Conservation (phyloP, 148 eudicot species). For the Rhododendron ferrugineum region DNA sequence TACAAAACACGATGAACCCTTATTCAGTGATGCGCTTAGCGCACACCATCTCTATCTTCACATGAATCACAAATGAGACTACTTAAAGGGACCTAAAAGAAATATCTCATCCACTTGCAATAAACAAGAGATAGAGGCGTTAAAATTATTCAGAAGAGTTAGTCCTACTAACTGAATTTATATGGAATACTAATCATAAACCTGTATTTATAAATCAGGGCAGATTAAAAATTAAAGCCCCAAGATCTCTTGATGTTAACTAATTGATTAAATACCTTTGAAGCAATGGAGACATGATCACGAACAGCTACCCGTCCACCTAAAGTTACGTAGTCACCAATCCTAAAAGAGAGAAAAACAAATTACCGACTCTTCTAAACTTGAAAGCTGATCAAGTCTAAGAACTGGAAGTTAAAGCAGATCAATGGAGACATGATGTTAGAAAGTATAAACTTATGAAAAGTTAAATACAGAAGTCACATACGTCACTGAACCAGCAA, state of each 20-base stretch:
- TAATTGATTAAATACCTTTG: conserved; percentile 45
- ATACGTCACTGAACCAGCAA: conserved; percentile 93
- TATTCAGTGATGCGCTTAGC: background rate
- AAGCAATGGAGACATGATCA: conserved; percentile 75
- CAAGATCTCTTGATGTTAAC: background rate
- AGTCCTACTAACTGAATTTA: background rate
- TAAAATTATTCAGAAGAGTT: background rate
- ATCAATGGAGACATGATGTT: background rate
- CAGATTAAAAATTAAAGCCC: background rate
- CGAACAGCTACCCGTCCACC: conserved; percentile 87
- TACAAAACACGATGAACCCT: background rate
- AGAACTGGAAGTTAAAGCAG: background rate
- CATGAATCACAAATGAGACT: background rate
- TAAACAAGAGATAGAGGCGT: background rate
- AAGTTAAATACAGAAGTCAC: conserved; percentile 12
- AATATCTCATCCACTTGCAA: background rate
- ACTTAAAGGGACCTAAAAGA: background rate
- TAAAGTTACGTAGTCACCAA: conserved; percentile 70
- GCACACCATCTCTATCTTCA: background rate
- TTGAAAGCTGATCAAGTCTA: background rate
- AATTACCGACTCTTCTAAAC: background rate
- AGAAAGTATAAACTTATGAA: background rate
- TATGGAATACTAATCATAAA: background rate
- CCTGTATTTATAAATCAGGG: background rate
- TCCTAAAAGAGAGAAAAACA: conserved; percentile 31